Base-by-base conservation (phyloP, 179 eudicot species). In the Vitellaria paradoxa region DNA sequence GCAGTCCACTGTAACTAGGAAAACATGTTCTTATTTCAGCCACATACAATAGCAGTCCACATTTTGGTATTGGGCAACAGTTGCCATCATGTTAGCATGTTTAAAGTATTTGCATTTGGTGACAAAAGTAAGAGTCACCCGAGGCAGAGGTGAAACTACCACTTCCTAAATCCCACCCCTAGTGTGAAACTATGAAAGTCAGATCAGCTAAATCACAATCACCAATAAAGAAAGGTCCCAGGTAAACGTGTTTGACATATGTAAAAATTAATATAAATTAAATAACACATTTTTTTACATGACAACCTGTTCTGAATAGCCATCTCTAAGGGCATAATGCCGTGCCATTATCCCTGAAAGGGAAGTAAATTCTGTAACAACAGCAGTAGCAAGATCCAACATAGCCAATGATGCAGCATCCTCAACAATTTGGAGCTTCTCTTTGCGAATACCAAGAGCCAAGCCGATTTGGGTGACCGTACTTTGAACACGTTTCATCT, bases 381-480 rank as follows among this genome's bases (percentile, higher is more conserved):
- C 99, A 78, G 99, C 89, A 83, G 98, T 92, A 26, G 97, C 91
- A 82, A 96, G 99, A 86, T 96, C 99, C 57, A 93, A 91, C 99
- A 96, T 92, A 66, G 90, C 97, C 81, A 96, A 88, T 49, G 96
- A 87, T 78, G 98, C 98, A 84, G 99, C 99, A 40, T 87, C 91
- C 78, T 84, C 77, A 45, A 87, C 76, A 74, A 79, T 87, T 79
- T 81, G 85, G 77, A 90, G 84, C 65, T 81, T 84, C 66, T 91
- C 89, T 65, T 81, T 78, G 76, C 81, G 79, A 68, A 90, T 56
- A 49, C 88, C 92, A 72, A 94, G 84, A 61, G 83, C 86, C 77
- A 81, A 81, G 75, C 94, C 89, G 59, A 96, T 78, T 76, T 91
- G 80, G 73, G 81, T 59, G 73, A 85, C 96, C 64, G 82, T 81